These are phyloP conservation scores for Hygrocybe punicea DNA, from an alignment of 768 basidiomycete genomes.

Conservation along the genomic window DNA sequence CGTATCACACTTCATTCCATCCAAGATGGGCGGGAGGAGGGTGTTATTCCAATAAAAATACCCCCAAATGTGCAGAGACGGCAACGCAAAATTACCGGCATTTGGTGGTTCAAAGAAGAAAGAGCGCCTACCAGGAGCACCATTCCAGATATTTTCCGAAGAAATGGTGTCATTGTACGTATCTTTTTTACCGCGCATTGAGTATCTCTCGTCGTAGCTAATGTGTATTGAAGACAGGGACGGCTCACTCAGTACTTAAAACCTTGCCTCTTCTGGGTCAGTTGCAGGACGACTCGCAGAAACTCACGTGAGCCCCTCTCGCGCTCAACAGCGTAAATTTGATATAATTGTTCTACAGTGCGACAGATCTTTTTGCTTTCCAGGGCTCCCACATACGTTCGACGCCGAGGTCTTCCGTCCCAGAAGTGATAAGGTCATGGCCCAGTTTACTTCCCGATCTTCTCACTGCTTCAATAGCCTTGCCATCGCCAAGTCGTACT, in stretches of 20 bases:
- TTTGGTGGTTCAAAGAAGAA: slow-evolving; percentile 72
- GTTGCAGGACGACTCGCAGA: slow-evolving; percentile 62
- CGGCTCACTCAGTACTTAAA: slow-evolving; percentile 67
- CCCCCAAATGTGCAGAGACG: slow-evolving; percentile 15
- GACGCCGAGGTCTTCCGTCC: slow-evolving; percentile 43
- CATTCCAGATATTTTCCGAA: slow-evolving; percentile 75
- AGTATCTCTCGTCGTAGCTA: slow-evolving; percentile 10
- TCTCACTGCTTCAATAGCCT: slow-evolving; percentile 58
- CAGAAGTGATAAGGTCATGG: slow-evolving; percentile 65
- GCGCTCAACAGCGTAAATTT: slow-evolving; percentile 6
- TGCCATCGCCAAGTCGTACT: slow-evolving; percentile 37
- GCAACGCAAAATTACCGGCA: slow-evolving; percentile 39
- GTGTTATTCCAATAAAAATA: slow-evolving; percentile 40
- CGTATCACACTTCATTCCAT: slow-evolving; percentile 70
- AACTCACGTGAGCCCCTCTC: slow-evolving; percentile 53
- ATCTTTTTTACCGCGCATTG: slow-evolving; percentile 4
- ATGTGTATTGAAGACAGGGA: slow-evolving; percentile 60
- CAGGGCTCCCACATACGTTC: slow-evolving; percentile 61
- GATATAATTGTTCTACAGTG: slow-evolving; percentile 43
- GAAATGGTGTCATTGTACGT: slow-evolving; percentile 61
- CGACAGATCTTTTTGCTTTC: slow-evolving; percentile 78
- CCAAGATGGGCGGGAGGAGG: slow-evolving; percentile 65
- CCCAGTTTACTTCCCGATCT: slow-evolving; percentile 58
- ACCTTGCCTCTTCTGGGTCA: slow-evolving; percentile 68
- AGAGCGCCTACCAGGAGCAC: slow-evolving; percentile 36